These are phyloP conservation scores for Helenozyma baotianmanensis DNA, from an alignment of 805 yeast genomes.

Conservation along the genomic window DNA sequence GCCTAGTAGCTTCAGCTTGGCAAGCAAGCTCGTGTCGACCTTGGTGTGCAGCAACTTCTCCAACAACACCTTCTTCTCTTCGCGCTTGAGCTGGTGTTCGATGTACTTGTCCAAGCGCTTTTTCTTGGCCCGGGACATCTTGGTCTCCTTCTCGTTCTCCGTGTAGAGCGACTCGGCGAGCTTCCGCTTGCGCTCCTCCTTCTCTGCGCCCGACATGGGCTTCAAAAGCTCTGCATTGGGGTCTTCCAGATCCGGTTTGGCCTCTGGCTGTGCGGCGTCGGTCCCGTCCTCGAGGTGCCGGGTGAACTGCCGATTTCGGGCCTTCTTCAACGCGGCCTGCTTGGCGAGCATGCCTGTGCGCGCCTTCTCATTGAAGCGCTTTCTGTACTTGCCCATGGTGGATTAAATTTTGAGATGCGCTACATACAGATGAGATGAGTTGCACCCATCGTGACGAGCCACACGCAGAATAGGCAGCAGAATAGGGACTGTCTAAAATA, in stretches of 20 bases:
- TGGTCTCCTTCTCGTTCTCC: conserved; percentile 56
- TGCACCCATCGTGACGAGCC: no score
- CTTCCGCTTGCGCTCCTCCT: conserved; percentile 58
- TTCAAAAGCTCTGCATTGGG: conserved; percentile 57
- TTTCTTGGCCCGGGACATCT: conserved; percentile 65
- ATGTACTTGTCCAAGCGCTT: conserved; percentile 86
- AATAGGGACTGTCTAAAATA: no score
- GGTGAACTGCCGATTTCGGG: conserved; percentile 64
- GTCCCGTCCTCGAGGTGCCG: conserved; percentile 39
- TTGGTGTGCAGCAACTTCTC: conserved; percentile 65
- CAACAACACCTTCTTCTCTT: conserved; percentile 75
- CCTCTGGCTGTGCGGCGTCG: conserved; percentile 29
- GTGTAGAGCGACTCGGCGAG: conserved; percentile 53
- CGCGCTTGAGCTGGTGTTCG: conserved; percentile 82
- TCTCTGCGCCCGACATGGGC: conserved; percentile 64
- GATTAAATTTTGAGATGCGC: conserved; percentile 1
- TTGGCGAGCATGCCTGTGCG: conserved; percentile 79
- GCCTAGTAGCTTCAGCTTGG: conserved; percentile 76
- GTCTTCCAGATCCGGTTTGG: conserved; percentile 26
- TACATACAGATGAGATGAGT: conserved; percentile 8
- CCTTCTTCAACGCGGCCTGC: conserved; percentile 62
- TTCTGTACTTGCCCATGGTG: conserved; percentile 77
- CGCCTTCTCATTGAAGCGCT: conserved; percentile 80
- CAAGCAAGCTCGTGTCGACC: conserved; percentile 66
- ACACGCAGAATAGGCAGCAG: no score